Base-by-base conservation (phyloP, 2,329 filamentous ascomycete genomes). In the Hirsutella thompsonii region DNA sequence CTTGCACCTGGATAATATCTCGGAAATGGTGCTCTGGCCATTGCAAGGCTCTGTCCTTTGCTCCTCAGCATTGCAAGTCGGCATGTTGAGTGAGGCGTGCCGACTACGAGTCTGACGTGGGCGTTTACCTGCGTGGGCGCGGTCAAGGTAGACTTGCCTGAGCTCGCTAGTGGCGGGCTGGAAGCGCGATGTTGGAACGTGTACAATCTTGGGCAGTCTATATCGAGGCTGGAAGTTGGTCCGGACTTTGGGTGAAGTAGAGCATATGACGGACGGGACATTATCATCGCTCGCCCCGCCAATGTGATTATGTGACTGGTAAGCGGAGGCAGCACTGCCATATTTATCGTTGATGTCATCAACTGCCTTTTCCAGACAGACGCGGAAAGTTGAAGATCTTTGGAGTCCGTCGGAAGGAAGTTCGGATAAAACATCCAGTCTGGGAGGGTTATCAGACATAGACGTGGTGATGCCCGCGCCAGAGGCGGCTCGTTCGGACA, bases 291-390 rank as follows among this genome's bases (percentile, higher is more conserved):
- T 41, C 21, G 28, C 35, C 13, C 14, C 37, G 26, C 41, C 40
- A 29, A 19, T 32, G 26, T 35, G 29, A 14, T 13, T 41, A 16
- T 38, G 20, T 8, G 38, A 36, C 30, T 44, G 35, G 18, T 37
- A 21, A 14, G 37, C 18, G 6, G 38, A 41, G n/a, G 46, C 44
- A 19, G 45, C 23, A 9, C 46, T 44, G 35, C 44, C 49, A 36
- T 57, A 55, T 35, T 56, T 54, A 37, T 44, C 42, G 35, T 55
- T 51, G 39, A 58, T 56, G 21, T 55, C 52, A 23, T 52, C 49
- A 5, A 51, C 55, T 32, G 52, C 51, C 38, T 54, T 54, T 35
- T 60, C 56, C 21, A 61, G 46, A 23, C 42, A 49, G 21, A 46
- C 44, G 36, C 52, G 47, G 40, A 61, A 55, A 5, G 55, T 55